A percentile compares a stretch with the other conserved stretches of the same genome.
Conservation (phyloP, 75 land plant species). For the Picea sitchensis region DNA sequence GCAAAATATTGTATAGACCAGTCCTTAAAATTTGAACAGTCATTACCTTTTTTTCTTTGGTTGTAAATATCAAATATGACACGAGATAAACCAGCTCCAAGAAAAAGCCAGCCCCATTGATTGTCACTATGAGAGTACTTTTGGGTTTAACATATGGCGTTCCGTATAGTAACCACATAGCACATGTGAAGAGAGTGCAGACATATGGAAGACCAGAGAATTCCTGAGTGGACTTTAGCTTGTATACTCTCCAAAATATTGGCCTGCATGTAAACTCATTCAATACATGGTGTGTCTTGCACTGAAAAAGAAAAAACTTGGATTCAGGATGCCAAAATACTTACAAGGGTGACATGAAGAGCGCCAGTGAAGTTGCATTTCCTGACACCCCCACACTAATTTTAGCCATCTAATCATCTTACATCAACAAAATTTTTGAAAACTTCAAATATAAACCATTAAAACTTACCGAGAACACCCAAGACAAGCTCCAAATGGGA, state of each 20-base stretch:
- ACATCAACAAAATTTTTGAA: background rate
- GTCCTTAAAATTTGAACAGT: background rate
- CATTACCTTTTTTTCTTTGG: constrained; percentile 12
- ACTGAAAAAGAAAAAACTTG: too few species aligned
- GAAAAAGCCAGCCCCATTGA: constrained; percentile 45
- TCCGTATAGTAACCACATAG: constrained; percentile 62
- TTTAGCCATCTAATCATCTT: background rate
- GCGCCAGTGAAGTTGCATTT: constrained; percentile 44
- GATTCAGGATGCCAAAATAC: constrained; percentile 8
- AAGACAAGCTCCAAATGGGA: background rate
- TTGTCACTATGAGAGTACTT: constrained; percentile 49
- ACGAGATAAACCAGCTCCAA: constrained; percentile 41
- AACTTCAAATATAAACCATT: background rate
- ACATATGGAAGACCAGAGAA: constrained; percentile 66
- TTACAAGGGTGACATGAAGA: constrained; percentile 71
- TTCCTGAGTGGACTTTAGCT: constrained; percentile 47
- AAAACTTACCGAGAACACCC: constrained; percentile 1
- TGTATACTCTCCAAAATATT: constrained; percentile 51
- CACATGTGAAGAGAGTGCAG: constrained; percentile 57
- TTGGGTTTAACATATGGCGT: constrained; percentile 49
- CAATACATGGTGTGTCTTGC: too few species aligned
- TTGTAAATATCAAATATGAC: constrained; percentile 34
- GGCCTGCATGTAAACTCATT: constrained; percentile 32
- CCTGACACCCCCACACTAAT: constrained; percentile 22
- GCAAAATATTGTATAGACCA: background rate